A percentile compares a stretch with the other conserved stretches of the same genome.
phyloP scores from a whole-genome alignment of 768 basidiomycete species.

The Sistotremastrum niveocremeum region DNA sequence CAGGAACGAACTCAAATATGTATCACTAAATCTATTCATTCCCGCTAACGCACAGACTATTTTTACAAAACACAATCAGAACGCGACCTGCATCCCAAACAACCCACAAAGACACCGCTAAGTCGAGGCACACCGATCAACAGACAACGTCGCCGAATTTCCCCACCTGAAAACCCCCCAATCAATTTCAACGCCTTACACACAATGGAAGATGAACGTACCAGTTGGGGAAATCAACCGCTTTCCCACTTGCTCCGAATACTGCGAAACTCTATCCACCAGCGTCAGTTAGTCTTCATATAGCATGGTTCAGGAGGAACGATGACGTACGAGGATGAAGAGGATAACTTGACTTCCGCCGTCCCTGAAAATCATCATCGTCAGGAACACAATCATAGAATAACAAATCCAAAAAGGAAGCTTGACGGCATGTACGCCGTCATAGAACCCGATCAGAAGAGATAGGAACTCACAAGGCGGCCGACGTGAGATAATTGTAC shows the following conservation, averaged over 20 bases:
- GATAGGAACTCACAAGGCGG: conserved; percentile 19
- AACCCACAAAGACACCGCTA: not conserved
- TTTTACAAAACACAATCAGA: too few species aligned
- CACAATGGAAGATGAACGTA: conserved; percentile 20
- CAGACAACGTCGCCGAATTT: conserved; percentile 24
- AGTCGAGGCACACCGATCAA: conserved; percentile 23
- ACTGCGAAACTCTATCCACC: conserved; percentile 17
- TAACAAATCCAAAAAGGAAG: too few species aligned
- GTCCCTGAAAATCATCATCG: conserved; percentile 12
- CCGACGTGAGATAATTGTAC: conserved; percentile 34
- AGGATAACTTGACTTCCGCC: conserved; percentile 35
- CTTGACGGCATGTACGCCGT: not conserved
- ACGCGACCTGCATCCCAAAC: too few species aligned
- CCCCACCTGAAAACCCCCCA: conserved; percentile 18
- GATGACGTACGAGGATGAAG: conserved; percentile 30
- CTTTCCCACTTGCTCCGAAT: conserved; percentile 29
- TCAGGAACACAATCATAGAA: too few species aligned
- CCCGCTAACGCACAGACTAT: too few species aligned
- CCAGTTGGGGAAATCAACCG: conserved; percentile 33
- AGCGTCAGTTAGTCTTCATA: not conserved
- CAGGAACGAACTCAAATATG: too few species aligned
- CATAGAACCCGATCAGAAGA: not conserved
- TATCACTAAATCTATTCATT: too few species aligned
- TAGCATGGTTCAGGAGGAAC: conserved; percentile 9
- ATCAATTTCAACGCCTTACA: conserved; percentile 10